phyloP scores from a whole-genome alignment of 208 protist species.

The Wallacemonas collosoma region DNA sequence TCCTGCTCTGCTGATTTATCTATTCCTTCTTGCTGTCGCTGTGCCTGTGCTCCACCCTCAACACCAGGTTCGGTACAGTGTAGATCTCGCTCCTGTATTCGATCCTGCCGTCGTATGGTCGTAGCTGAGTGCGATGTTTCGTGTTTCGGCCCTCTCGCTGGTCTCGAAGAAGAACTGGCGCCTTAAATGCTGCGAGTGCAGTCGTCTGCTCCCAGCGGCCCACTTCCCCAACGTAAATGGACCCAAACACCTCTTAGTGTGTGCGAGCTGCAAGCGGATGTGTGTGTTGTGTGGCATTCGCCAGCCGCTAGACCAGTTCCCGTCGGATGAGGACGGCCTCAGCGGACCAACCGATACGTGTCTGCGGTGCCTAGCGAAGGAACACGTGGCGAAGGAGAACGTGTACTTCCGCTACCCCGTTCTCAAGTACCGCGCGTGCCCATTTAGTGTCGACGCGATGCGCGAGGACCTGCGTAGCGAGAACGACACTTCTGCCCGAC shows the following conservation, averaged over 20 bases:
- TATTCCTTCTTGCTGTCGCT: too few species aligned
- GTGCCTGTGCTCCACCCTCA: too few species aligned
- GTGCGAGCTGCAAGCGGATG: constrained; percentile 70
- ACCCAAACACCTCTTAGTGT: constrained; percentile 60
- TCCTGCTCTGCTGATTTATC: too few species aligned
- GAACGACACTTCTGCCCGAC: constrained; percentile 8
- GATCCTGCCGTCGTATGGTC: too few species aligned
- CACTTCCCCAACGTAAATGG: constrained; percentile 64
- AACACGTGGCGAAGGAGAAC: constrained; percentile 75
- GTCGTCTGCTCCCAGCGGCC: constrained; percentile 59
- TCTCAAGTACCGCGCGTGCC: constrained; percentile 86
- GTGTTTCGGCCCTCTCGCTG: constrained; percentile 17
- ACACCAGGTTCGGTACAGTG: too few species aligned
- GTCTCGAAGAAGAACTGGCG: constrained; percentile 75
- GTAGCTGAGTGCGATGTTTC: constrained; percentile 22
- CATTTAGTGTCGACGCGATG: constrained; percentile 79
- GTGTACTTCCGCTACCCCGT: constrained; percentile 90
- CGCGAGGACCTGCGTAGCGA: constrained; percentile 67
- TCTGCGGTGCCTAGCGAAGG: constrained; percentile 68
- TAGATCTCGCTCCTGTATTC: too few species aligned
- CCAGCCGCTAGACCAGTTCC: constrained; percentile 57
- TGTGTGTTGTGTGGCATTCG: constrained; percentile 75
- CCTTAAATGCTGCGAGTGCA: constrained; percentile 63
- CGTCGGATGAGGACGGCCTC: constrained; percentile 17
- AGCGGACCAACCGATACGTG: constrained; percentile 40